Evolutionary conservation across 495 filamentous ascomycete species (phyloP).

Genomic region (Podospora bellae-mahoneyi): DNA sequence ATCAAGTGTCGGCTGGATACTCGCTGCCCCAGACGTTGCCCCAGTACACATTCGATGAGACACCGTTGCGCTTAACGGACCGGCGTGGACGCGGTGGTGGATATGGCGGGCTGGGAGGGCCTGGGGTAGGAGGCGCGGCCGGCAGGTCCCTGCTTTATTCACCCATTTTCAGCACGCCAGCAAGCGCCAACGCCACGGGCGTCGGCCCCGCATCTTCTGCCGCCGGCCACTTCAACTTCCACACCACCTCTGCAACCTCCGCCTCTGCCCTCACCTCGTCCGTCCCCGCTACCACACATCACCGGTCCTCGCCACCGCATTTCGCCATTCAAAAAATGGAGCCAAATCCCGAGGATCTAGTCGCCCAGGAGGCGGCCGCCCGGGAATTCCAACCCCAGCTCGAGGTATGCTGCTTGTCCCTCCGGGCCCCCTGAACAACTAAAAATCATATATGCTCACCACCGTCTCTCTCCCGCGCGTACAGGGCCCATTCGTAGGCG

Average conservation of each 20-base stretch:
- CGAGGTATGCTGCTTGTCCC: slow-evolving; percentile 46
- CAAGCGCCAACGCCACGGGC: slow-evolving; percentile 19
- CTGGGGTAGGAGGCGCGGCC: slow-evolving; percentile 21
- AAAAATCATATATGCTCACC: slow-evolving; percentile 13
- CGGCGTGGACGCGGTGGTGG: slow-evolving; percentile 13
- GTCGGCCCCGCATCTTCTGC: slow-evolving; percentile 36
- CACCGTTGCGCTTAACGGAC: slow-evolving; percentile 37
- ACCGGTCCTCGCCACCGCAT: slow-evolving; percentile 14
- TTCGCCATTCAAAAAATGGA: slow-evolving; percentile 40
- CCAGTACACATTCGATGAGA: slow-evolving; percentile 45
- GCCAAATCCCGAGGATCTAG: slow-evolving; percentile 38
- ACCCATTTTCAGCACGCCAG: slow-evolving; percentile 28
- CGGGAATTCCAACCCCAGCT: slow-evolving; percentile 64
- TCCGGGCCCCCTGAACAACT: no score
- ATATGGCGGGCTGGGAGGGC: slow-evolving; percentile 17
- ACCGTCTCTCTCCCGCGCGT: slow-evolving; percentile 5
- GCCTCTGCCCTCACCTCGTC: slow-evolving; percentile 26
- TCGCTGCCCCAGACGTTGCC: slow-evolving; percentile 15
- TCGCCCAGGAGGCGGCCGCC: slow-evolving; percentile 54
- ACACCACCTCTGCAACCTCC: slow-evolving; percentile 28
- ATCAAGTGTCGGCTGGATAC: background rate
- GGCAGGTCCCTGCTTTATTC: slow-evolving; percentile 24
- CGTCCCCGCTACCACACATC: slow-evolving; percentile 23
- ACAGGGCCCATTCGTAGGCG: slow-evolving; percentile 80
- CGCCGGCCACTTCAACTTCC: slow-evolving; percentile 27